Conservation (phyloP, 2,329 filamentous ascomycete genomes). For the Fonsecaea erecta region DNA sequence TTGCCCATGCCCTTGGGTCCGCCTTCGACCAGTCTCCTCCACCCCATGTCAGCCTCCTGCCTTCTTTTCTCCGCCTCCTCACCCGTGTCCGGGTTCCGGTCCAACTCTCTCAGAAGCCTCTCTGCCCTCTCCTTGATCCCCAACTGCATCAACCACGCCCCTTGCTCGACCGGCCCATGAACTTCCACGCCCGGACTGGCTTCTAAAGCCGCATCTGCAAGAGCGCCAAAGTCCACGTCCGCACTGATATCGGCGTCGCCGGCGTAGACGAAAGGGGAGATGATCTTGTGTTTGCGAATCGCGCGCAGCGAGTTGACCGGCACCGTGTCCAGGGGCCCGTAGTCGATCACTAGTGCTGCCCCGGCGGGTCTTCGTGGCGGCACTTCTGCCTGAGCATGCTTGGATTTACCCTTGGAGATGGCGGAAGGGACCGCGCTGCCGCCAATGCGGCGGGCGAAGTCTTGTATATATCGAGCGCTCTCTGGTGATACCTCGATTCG, state of each 20-base stretch:
- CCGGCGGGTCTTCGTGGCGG: constrained; percentile 65
- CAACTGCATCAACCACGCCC: constrained; percentile 76
- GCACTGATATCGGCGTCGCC: constrained; percentile 87
- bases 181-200: constrained; percentile 84
- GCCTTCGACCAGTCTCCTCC: constrained; percentile 81
- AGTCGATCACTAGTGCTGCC: constrained; percentile 93
- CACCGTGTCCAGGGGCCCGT: constrained; percentile 78
- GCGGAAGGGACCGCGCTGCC: constrained; percentile 49
- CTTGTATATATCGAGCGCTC: constrained; percentile 74
- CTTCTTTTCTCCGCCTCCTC: constrained; percentile 60
- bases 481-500: constrained; percentile 91
- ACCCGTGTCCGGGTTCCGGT: constrained; percentile 54
- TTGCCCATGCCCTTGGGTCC: constrained; percentile 88
- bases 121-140: constrained; percentile 79
- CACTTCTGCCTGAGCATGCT: constrained; percentile 56
- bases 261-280: constrained; percentile 78
- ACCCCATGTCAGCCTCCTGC: constrained; percentile 71
- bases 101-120: constrained; percentile 61
- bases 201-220: constrained; percentile 79
- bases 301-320: constrained; percentile 89
- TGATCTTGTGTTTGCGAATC: constrained; percentile 74
- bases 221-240: constrained; percentile 88
- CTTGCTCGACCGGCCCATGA: constrained; percentile 89
- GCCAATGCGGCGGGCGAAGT: constrained; percentile 85
- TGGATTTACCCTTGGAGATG: constrained; percentile 29